Base-by-base conservation (phyloP, 176 grass and related monocot species). In the Carex littledalei region DNA sequence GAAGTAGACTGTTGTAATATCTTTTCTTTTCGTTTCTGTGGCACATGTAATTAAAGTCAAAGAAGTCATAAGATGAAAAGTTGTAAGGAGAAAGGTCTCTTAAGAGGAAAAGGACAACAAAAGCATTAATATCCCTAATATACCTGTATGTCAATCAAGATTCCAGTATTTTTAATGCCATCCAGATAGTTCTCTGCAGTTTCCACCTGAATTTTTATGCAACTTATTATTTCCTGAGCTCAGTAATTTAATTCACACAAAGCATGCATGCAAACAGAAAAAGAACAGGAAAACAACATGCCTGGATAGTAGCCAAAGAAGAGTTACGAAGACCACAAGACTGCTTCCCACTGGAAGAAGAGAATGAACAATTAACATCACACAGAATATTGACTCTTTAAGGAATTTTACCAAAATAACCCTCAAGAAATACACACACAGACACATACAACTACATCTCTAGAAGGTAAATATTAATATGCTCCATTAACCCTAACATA, bases 301-400 rank as follows among this genome's bases (percentile, higher is more conserved):
- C 95, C 86, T 98, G 84, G 84, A 94, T 89, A 77, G 90, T 94
- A 84, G 91, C 92, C 56, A 89, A 87, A 83, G 86, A 85, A 52
- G 95, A 94, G 76, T 93, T 98, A 68, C 89, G 92, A 89, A 98
- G 92, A n/a, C 95, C 92, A 81, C 86, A 93, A 66, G 95, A 91
- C 63, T 88, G 88, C 81, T 86, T 91, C 83, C 92, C 92, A 80
- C 95, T 98, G 24, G 68, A 89, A 77, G n/a, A 85, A 77, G 50
- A 56, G 14, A 14, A 55, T 29, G 13, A 63, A 76, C 35, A 22
- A 47, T 63, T 63, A 63, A 12, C 32, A 81, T 45, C 29, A 45
- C 2, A 81, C 4, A 39, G 1, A 81, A 45, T 45, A 45, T 63
- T 47, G 12, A 14, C 64, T 21, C 24, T 34, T 63, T 21, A 21